Evolutionary conservation across 176 grass and related monocot species (phyloP).

Genomic region (Raddia guianensis): DNA sequence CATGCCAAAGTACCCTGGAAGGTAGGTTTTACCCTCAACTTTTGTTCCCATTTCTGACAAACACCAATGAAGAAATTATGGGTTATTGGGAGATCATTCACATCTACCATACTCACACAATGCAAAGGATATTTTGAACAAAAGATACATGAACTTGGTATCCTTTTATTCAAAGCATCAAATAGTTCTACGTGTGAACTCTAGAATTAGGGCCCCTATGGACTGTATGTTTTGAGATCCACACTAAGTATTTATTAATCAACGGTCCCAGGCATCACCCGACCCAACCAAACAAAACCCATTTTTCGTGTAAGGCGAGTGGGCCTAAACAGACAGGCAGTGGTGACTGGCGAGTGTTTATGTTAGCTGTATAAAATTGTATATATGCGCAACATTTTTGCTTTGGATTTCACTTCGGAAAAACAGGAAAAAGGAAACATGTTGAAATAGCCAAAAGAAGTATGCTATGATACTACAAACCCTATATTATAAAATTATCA

Average conservation of each 20-base stretch:
- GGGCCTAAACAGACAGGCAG: neutral
- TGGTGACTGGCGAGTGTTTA: neutral
- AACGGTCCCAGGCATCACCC: neutral
- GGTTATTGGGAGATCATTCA: slow-evolving; percentile 14
- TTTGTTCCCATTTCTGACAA: slow-evolving; percentile 70
- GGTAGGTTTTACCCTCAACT: slow-evolving; percentile 51
- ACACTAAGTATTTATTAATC: neutral
- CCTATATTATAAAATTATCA: neutral
- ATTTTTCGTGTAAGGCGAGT: neutral
- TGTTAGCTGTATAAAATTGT: neutral
- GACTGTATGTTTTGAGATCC: neutral
- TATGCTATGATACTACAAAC: neutral
- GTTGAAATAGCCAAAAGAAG: slow-evolving; percentile 4
- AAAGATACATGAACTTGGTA: neutral
- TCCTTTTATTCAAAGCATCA: slow-evolving; percentile 10
- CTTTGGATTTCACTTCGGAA: neutral
- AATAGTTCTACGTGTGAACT: neutral
- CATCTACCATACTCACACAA: neutral
- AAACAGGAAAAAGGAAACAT: slow-evolving; percentile 12
- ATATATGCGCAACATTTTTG: neutral
- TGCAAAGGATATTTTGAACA: neutral
- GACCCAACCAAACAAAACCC: neutral
- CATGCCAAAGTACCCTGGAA: slow-evolving; percentile 65
- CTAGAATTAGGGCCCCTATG: neutral
- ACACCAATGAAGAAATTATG: slow-evolving; percentile 24